Conservation (phyloP, 2,329 filamentous ascomycete genomes). For the Trematosphaeria pertusa region DNA sequence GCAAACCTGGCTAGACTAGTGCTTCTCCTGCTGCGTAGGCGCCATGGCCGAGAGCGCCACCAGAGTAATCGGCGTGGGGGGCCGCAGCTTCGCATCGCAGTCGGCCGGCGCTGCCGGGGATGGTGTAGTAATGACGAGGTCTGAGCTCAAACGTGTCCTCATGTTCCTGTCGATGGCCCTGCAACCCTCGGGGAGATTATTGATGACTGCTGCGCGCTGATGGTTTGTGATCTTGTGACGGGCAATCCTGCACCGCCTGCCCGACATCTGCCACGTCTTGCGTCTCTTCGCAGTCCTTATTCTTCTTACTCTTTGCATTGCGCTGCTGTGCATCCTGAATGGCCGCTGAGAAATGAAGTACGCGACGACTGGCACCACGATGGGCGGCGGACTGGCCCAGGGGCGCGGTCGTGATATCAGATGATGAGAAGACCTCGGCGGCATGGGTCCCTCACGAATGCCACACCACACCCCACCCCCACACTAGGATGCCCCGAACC, state of each 20-base stretch:
- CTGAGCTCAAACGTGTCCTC: slow-evolving; percentile 3
- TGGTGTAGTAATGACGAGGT: slow-evolving; percentile 20
- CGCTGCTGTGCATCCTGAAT: slow-evolving; percentile 22
- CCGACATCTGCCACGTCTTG: slow-evolving; percentile 43
- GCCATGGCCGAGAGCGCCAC: slow-evolving; percentile 29
- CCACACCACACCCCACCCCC: slow-evolving; percentile 44
- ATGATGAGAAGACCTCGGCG: slow-evolving; percentile 39
- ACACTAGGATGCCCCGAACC: slow-evolving; percentile 44
- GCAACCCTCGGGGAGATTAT: slow-evolving; percentile 11
- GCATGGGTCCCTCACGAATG: slow-evolving; percentile 23
- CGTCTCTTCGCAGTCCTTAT: slow-evolving; percentile 23
- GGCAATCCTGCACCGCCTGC: slow-evolving; percentile 12
- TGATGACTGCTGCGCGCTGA: slow-evolving; percentile 30
- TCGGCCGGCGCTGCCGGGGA: slow-evolving; percentile 17
- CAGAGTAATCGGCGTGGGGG: slow-evolving; percentile 32
- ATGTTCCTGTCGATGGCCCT: slow-evolving; percentile 8
- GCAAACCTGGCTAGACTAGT: slow-evolving; percentile 3
- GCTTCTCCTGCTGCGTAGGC: no score
- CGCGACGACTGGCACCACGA: slow-evolving; percentile 40
- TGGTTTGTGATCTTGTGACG: slow-evolving; percentile 38
- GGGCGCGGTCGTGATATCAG: slow-evolving; percentile 38
- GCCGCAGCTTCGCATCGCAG: slow-evolving; percentile 5
- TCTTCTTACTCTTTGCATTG: slow-evolving; percentile 33
- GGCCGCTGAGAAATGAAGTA: slow-evolving; percentile 15
- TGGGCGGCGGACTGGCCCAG: slow-evolving; percentile 25